A percentile compares a stretch with the other conserved stretches of the same genome.
Evolutionary conservation across 371 early-diverging fungal species (phyloP).

Genomic region (Aphelidium insulamus): DNA sequence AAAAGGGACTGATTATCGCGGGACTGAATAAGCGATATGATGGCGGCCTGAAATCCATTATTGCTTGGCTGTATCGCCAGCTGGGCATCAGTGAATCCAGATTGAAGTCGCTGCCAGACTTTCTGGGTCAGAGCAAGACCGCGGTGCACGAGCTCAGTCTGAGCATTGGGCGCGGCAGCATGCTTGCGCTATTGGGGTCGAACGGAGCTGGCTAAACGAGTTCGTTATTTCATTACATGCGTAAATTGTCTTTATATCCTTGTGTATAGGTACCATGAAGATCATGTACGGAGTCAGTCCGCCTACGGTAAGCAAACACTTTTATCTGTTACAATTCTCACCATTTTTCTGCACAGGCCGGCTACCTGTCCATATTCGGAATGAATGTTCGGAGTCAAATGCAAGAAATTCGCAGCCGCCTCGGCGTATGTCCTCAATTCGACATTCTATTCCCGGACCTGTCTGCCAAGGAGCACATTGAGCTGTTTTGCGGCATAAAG

Average conservation of each 20-base stretch:
- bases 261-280: slow-evolving; percentile 10
- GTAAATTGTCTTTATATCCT: background rate
- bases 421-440: slow-evolving; percentile 20
- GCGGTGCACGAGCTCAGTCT: too few species aligned
- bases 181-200: too few species aligned
- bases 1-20: slow-evolving; percentile 9
- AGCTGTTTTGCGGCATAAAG: slow-evolving; percentile 16
- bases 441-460: slow-evolving; percentile 14
- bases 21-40: slow-evolving; percentile 8
- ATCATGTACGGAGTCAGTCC: slow-evolving; percentile 10
- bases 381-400: slow-evolving; percentile 5
- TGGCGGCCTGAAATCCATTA: slow-evolving; percentile 4
- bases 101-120: background rate
- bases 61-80: slow-evolving; percentile 6
- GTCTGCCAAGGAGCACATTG: slow-evolving; percentile 14
- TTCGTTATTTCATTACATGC: background rate
- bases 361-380: slow-evolving; percentile 4
- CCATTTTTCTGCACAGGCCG: too few species aligned
- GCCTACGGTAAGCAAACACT: slow-evolving; percentile 9
- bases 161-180: too few species aligned
- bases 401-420: slow-evolving; percentile 5
- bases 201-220: too few species aligned
- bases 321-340: slow-evolving; percentile 7
- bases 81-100: slow-evolving; percentile 9
- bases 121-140: too few species aligned